Evolutionary conservation across 2,329 filamentous ascomycete species (phyloP).

Genomic region (Escovopsis sp.): DNA sequence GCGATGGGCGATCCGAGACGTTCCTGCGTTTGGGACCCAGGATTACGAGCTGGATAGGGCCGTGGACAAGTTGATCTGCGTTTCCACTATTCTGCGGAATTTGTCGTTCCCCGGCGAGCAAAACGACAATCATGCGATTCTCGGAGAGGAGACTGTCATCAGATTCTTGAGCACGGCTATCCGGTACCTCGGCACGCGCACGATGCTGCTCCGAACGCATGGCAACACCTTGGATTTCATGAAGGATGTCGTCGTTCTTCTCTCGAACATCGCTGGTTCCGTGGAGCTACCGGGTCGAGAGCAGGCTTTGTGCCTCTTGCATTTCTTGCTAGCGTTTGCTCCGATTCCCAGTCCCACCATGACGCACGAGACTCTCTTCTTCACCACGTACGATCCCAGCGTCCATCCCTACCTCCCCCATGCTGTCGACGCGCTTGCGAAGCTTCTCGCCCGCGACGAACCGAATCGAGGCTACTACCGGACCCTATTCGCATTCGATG

Average conservation of each 20-base stretch:
- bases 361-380: slow-evolving; percentile 48
- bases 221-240: slow-evolving; percentile 88
- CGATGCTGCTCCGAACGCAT: slow-evolving; percentile 69
- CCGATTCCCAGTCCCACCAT: slow-evolving; percentile 56
- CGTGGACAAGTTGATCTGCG: slow-evolving; percentile 74
- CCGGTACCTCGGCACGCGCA: slow-evolving; percentile 74
- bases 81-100: slow-evolving; percentile 86
- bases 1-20: slow-evolving; percentile 54
- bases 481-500: slow-evolving; percentile 63
- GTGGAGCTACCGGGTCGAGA: slow-evolving; percentile 75
- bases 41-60: slow-evolving; percentile 76
- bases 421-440: slow-evolving; percentile 80
- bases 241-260: slow-evolving; percentile 81
- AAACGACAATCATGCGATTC: slow-evolving; percentile 51
- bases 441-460: slow-evolving; percentile 82
- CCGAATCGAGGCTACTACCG: slow-evolving; percentile 80
- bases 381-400: slow-evolving; percentile 65
- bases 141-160: slow-evolving; percentile 65
- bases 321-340: slow-evolving; percentile 83
- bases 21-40: slow-evolving; percentile 57
- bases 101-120: slow-evolving; percentile 60
- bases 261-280: slow-evolving; percentile 75
- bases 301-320: slow-evolving; percentile 71
- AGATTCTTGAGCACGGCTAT: slow-evolving; percentile 76
- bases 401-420: slow-evolving; percentile 79